Evolutionary conservation across 1,284 basidiomycete species (phyloP), one percentile per base, ranked within the genome.

Genomic region (Phlebopus sp.): DNA sequence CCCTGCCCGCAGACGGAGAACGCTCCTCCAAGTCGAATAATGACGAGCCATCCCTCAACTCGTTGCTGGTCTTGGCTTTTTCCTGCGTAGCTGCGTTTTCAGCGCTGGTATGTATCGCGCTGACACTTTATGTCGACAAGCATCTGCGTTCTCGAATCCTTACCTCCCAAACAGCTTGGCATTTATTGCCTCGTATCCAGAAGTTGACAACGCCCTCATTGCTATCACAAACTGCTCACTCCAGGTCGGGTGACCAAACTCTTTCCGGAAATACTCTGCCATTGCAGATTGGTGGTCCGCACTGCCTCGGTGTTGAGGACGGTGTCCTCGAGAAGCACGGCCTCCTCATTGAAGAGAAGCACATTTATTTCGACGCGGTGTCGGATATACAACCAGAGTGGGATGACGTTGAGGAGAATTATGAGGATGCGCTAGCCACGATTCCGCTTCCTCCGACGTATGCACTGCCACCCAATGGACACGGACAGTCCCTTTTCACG

Each of bases 81-180:
- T 69, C 72, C 10, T 71, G 68, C 49, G 21, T 70, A 13, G 63
- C 66, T 21, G 68, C 71, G 1, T 54, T 75, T 19, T 48, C 75
- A 43, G 56, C 62, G 1, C 51, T 77, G 8, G 55, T 61, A 13
- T 72, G 70, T 50, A 51, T 74, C 27, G 58, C 62, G 36, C 56
- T 62, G 19, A 58, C 56, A 8, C 52, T 76, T 25, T 75, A 69
- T 52, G 59, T 69, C 40, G 46, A 56, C 44, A 68, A 68, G 50
- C 57, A 61, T 30, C 32, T 75, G 25, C 59, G 64, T 23, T 57
- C 54, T 30, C 53, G 55, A 14, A 50, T 73, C 42, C 53, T 72
- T 42, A 56, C 54, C 19, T 66, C 63, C 13, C 56, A 58, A 35
- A 55, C 56, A 6, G 59, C 66, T 25, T 72, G 69, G 67, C 59